These are phyloP conservation scores for Backusella macrospora DNA, from an alignment of 192 early-diverging fungal genomes.

Conservation along the genomic window DNA sequence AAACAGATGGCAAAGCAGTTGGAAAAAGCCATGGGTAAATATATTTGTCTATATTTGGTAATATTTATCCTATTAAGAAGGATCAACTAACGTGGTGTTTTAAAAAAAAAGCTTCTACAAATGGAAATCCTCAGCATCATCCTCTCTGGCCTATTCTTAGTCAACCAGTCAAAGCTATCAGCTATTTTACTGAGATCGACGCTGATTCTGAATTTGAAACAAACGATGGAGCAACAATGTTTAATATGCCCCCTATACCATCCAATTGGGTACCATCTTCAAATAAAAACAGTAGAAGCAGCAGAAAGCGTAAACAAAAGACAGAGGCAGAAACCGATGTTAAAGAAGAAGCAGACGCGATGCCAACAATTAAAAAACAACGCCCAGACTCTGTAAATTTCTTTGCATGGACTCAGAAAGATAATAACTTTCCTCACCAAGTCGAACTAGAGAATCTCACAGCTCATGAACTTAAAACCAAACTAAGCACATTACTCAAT, in stretches of 20 bases:
- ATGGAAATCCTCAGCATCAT: constrained; percentile 47
- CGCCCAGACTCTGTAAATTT: background rate
- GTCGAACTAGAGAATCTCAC: constrained; percentile 19
- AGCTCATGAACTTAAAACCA: constrained; percentile 11
- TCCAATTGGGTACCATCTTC: background rate
- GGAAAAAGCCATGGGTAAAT: constrained; percentile 60
- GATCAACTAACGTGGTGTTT: constrained; percentile 25
- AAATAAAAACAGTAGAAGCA: background rate
- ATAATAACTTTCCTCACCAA: background rate
- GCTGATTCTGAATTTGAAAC: background rate
- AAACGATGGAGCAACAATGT: background rate
- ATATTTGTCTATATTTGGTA: constrained; percentile 29
- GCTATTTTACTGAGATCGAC: background rate
- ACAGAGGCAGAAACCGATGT: background rate
- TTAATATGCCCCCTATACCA: background rate
- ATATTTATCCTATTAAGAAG: background rate
- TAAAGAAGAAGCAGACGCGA: background rate
- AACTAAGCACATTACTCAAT: constrained; percentile 21
- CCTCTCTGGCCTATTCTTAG: constrained; percentile 43
- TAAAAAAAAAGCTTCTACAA: constrained; percentile 6
- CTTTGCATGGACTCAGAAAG: constrained; percentile 16
- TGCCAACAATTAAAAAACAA: background rate
- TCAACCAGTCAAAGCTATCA: background rate
- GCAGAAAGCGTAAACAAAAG: background rate
- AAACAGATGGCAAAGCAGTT: constrained; percentile 68